Percentiles rank a stretch among this genome's conserved stretches.
These are phyloP conservation scores for Saturnispora galanensis DNA, from an alignment of 805 yeast genomes.

Conservation along the genomic window DNA sequence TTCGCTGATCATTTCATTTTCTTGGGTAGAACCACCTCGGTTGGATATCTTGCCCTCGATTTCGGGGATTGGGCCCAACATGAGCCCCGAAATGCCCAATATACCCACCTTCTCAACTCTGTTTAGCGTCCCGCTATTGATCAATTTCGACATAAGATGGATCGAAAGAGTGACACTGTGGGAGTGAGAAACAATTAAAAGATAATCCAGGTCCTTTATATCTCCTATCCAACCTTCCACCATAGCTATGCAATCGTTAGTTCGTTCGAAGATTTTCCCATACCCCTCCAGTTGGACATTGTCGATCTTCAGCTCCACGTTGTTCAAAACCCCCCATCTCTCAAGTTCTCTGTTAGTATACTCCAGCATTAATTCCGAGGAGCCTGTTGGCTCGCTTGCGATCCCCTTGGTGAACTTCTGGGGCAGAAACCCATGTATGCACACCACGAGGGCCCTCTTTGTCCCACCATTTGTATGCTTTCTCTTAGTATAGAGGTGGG, in stretches of 20 bases:
- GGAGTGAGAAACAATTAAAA: conserved; percentile 82
- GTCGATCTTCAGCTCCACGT: conserved; percentile 45
- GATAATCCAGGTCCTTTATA: conserved; percentile 54
- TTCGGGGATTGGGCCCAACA: conserved; percentile 85
- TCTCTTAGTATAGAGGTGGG: conserved; percentile 22
- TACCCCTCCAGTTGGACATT: conserved; percentile 88
- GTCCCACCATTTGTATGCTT: not conserved
- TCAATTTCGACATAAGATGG: conserved; percentile 40
- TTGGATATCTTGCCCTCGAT: conserved; percentile 76
- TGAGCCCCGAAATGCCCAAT: conserved; percentile 86
- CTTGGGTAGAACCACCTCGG: conserved; percentile 58
- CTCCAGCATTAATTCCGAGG: conserved; percentile 69
- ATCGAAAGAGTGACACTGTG: conserved; percentile 90
- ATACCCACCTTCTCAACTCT: conserved; percentile 53
- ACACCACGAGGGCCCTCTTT: conserved; percentile 66
- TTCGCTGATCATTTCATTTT: conserved; percentile 76
- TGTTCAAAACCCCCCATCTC: conserved; percentile 44
- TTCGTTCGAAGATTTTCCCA: conserved; percentile 79
- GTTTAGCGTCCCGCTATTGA: conserved; percentile 48
- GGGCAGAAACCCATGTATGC: conserved; percentile 94
- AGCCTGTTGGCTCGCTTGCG: conserved; percentile 89
- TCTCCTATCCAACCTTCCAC: conserved; percentile 58
- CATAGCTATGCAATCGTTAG: conserved; percentile 58
- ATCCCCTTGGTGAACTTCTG: conserved; percentile 70
- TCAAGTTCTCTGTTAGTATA: conserved; percentile 69